Conservation (phyloP, 139 green algal genomes). For the Chlorella sp. region DNA sequence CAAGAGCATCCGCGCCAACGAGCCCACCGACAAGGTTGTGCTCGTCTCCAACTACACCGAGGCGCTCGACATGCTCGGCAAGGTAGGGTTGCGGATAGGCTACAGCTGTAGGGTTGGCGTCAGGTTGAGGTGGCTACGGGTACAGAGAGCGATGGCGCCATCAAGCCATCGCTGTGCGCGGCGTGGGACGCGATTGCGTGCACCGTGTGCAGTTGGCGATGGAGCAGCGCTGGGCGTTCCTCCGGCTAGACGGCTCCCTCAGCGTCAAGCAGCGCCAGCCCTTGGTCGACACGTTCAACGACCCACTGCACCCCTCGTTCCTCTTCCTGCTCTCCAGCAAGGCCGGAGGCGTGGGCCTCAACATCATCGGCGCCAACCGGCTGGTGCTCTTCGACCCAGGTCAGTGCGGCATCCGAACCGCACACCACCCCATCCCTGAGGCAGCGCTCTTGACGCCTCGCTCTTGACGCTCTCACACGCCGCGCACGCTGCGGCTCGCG, state of each 20-base stretch:
- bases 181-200: background rate
- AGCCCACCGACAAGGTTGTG: conserved; percentile 54
- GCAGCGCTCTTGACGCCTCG: too few species aligned
- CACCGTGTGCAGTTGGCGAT: background rate
- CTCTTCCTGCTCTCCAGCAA: conserved; percentile 90
- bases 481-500: too few species aligned
- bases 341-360: conserved; percentile 87
- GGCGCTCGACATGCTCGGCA: conserved; percentile 71
- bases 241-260: conserved; percentile 83
- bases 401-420: too few species aligned
- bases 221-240: conserved; percentile 60
- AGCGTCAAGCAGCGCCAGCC: conserved; percentile 81
- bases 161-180: too few species aligned
- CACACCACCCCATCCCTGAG: background rate
- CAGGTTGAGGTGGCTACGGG: too few species aligned
- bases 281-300: conserved; percentile 83
- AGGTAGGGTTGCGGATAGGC: too few species aligned
- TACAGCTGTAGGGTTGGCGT: too few species aligned
- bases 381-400: conserved; percentile 89
- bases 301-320: conserved; percentile 60
- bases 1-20: conserved; percentile 30
- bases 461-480: too few species aligned
- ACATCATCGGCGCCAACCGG: conserved; percentile 94
- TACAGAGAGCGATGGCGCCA: too few species aligned
- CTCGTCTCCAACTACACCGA: conserved; percentile 79